Conservation (phyloP, 2,329 filamentous ascomycete species). For the Claviceps africana region DNA sequence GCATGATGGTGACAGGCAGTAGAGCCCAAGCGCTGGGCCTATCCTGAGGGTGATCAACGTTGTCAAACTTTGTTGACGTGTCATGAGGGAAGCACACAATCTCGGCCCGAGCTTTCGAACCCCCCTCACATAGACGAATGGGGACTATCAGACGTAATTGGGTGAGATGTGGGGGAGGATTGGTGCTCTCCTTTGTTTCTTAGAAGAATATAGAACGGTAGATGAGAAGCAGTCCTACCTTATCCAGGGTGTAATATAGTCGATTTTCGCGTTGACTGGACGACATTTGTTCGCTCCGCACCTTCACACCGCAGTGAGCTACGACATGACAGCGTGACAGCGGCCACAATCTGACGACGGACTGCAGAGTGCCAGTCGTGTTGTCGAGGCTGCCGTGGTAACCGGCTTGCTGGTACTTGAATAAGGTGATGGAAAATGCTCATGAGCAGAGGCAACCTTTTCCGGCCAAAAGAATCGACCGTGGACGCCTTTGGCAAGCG, state of each 20-base stretch:
- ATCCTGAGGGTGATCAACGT: not conserved
- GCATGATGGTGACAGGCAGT: not conserved
- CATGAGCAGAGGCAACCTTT: too few relatives aligned
- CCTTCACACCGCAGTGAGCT: not conserved
- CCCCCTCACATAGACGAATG: not conserved
- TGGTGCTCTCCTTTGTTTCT: slow-evolving; percentile 8
- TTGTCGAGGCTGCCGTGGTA: too few relatives aligned
- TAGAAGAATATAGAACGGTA: slow-evolving; percentile 12
- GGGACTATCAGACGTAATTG: not conserved
- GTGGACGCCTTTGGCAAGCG: not conserved
- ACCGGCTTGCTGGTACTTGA: too few relatives aligned
- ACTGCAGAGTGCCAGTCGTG: too few relatives aligned
- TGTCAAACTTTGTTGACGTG: not conserved
- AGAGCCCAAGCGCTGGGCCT: slow-evolving; percentile 10
- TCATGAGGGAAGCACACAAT: slow-evolving; percentile 1
- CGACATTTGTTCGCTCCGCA: not conserved
- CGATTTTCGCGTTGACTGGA: slow-evolving; percentile 11
- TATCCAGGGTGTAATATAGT: slow-evolving; percentile 19
- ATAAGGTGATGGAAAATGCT: too few relatives aligned
- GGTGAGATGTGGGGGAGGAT: not conserved
- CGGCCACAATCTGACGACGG: too few relatives aligned
- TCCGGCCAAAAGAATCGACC: too few relatives aligned
- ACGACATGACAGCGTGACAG: not conserved
- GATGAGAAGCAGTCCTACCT: slow-evolving; percentile 8
- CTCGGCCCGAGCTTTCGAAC: not conserved